Evolutionary conservation across 75 land plant species (phyloP), one percentile per base, ranked within the genome.

Genomic region (Sequoiadendron giganteum): DNA sequence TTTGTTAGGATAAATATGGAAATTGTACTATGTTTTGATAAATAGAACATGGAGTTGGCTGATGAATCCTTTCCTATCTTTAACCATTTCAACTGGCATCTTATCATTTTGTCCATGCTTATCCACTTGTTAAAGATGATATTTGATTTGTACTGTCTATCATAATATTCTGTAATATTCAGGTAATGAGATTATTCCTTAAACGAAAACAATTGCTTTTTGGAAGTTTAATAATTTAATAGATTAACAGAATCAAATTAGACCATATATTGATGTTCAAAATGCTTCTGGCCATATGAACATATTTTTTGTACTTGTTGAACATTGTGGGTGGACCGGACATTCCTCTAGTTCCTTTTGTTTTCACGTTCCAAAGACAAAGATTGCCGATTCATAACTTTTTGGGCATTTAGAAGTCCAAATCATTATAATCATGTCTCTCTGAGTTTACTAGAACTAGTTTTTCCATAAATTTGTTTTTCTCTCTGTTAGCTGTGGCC

Each of bases 1-100:
- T 73, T 73, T 73, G 77, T 30, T 34, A 32, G 38, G 15, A 34
- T 34, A 34, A 13, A 73, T 73, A 34, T 73, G 38, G 77, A 32
- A 73, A 73, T 73, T 73, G 77, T 73, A 73, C 77, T 34, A 73
- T 73, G 77, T 73, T 73, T 73, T 73, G 77, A 73, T 73, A 73
- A 30, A 73, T 73, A 73, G 13, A 13, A 34, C 77, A 73, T 10
- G 77, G 38, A 73, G 13, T 10, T 73, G 77, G 77, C 38, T 32
- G 38, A 32, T 73, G 77, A 32, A 32, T 73, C 38, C 77, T 32
- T 73, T 73, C 38, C 11, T 72, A 10, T 8, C 32, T n/a, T 72
- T 34, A 32, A 34, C 3, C 38, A 34, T 73, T 32, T 73, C 15
- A 73, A 73, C 38, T 13, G 77, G 16, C 32, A 73, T 30, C 38